A percentile compares a stretch with the other conserved stretches of the same genome.
These are phyloP conservation scores for Apiotrichum sp. DNA, from an alignment of 1,284 basidiomycete species.

Conservation along the genomic window DNA sequence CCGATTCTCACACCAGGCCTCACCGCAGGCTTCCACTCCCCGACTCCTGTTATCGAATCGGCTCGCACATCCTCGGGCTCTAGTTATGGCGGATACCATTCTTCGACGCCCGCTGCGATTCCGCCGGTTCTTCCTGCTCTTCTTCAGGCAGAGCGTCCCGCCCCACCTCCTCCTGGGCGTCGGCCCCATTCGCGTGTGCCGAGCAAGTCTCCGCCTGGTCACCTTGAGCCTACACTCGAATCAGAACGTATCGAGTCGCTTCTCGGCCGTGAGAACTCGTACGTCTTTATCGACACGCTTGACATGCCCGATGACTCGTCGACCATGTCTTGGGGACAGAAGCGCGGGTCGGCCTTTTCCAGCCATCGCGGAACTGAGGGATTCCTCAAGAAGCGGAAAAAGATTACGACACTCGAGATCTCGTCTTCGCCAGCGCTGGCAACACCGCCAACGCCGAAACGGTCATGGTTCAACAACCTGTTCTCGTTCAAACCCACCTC, in stretches of 20 bases:
- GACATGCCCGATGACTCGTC: slow-evolving; percentile 25
- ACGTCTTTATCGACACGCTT: slow-evolving; percentile 38
- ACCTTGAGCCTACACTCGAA: slow-evolving; percentile 14
- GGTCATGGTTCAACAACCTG: slow-evolving; percentile 80
- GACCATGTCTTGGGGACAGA: slow-evolving; percentile 28
- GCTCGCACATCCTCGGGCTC: neutral
- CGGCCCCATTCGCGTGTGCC: neutral
- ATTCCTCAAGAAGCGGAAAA: slow-evolving; percentile 44
- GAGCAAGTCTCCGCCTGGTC: slow-evolving; percentile 13
- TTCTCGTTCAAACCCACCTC: slow-evolving; percentile 76
- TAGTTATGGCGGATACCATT: slow-evolving; percentile 1
- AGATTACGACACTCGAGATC: slow-evolving; percentile 8
- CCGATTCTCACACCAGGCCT: slow-evolving; percentile 22
- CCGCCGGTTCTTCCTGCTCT: neutral
- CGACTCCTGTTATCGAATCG: neutral
- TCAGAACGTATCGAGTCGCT: slow-evolving; percentile 21
- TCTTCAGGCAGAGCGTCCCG: slow-evolving; percentile 10
- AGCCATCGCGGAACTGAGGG: slow-evolving; percentile 33
- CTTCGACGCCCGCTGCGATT: neutral
- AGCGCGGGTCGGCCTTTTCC: slow-evolving; percentile 20
- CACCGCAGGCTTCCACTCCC: slow-evolving; percentile 15
- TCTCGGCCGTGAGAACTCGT: slow-evolving; percentile 40
- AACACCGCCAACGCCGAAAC: slow-evolving; percentile 47
- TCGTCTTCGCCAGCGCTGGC: neutral
- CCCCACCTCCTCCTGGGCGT: neutral